Evolutionary conservation across 2,329 filamentous ascomycete species (phyloP).

Genomic region (Orbilia javanica): DNA sequence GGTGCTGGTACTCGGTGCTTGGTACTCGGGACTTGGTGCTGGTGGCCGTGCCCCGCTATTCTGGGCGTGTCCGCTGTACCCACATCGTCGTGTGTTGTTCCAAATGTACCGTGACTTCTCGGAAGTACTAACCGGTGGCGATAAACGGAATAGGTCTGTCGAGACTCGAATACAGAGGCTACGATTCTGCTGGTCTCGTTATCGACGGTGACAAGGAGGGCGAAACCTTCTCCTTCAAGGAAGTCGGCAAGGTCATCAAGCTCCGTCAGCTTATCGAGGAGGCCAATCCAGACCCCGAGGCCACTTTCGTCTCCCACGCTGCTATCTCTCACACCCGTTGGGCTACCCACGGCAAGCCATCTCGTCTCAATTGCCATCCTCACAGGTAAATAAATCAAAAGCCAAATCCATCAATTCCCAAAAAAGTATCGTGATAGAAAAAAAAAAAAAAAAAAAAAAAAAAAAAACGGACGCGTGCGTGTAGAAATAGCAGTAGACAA

Average conservation of each 20-base stretch:
- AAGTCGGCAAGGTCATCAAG: constrained; percentile 98
- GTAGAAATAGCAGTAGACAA: constrained; percentile 42
- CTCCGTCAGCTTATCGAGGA: constrained; percentile 92
- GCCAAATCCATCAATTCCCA: no score
- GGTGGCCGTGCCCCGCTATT: constrained; percentile 19
- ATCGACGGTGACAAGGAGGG: constrained; percentile 99
- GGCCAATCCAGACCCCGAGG: constrained; percentile 84
- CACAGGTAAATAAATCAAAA: constrained; percentile 76
- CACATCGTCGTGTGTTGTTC: constrained; percentile 10
- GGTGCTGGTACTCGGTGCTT: not conserved
- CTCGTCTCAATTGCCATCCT: constrained; percentile 95
- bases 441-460: no score
- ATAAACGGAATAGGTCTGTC: constrained; percentile 77
- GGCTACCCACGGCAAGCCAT: constrained; percentile 97
- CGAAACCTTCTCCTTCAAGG: constrained; percentile 96
- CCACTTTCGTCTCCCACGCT: constrained; percentile 97
- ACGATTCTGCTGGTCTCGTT: constrained; percentile 96
- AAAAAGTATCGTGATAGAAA: no score
- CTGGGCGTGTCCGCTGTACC: not conserved
- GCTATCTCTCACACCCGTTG: constrained; percentile 99
- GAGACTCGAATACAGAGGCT: constrained; percentile 97
- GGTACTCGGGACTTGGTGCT: not conserved
- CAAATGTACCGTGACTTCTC: constrained; percentile 5
- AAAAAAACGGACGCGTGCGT: not conserved
- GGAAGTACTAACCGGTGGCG: constrained; percentile 13